Percentiles rank a stretch among this genome's conserved stretches.
phyloP scores from a whole-genome alignment of 2,329 filamentous ascomycete genomes.

The Lachnellula cervina region DNA sequence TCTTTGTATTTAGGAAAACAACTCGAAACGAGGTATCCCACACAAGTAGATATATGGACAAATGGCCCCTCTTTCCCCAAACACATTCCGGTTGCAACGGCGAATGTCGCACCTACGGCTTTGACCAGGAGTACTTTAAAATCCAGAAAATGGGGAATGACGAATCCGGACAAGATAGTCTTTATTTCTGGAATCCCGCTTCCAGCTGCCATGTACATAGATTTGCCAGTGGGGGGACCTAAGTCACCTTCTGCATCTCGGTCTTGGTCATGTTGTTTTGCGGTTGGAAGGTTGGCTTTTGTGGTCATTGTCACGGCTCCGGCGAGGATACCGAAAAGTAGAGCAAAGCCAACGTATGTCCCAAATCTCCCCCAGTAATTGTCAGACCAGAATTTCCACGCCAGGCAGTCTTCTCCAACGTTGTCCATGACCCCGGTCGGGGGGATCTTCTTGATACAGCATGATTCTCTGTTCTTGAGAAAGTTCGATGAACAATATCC shows the following conservation, averaged over 20 bases:
- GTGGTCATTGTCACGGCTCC: constrained; percentile 46
- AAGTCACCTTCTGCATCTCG: constrained; percentile 4
- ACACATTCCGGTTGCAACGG: constrained; percentile 55
- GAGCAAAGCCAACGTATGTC: constrained; percentile 45
- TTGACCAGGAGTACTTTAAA: constrained; percentile 52
- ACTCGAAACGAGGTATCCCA: constrained; percentile 48
- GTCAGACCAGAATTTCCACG: constrained; percentile 24
- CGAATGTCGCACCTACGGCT: constrained; percentile 53
- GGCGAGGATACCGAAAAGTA: constrained; percentile 46
- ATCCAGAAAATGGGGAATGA: constrained; percentile 52
- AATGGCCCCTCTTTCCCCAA: constrained; percentile 59
- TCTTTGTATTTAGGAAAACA: constrained; percentile 52
- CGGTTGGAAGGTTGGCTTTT: constrained; percentile 43
- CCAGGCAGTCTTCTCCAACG: constrained; percentile 26
- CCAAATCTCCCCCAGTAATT: constrained; percentile 39
- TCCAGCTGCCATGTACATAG: constrained; percentile 55
- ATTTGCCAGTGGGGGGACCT: constrained; percentile 37
- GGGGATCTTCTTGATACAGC: constrained; percentile 36
- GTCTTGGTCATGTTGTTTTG: constrained; percentile 17
- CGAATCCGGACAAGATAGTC: constrained; percentile 56
- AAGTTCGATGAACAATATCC: constrained; percentile 47
- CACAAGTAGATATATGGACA: constrained; percentile 56
- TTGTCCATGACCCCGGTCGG: constrained; percentile 5
- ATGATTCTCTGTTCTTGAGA: constrained; percentile 44
- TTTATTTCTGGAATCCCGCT: constrained; percentile 59